Percentiles rank a stretch among this genome's conserved stretches.
Evolutionary conservation across 2,329 filamentous ascomycete genomes (phyloP).

Genomic region (Microthyrium microscopicum): DNA sequence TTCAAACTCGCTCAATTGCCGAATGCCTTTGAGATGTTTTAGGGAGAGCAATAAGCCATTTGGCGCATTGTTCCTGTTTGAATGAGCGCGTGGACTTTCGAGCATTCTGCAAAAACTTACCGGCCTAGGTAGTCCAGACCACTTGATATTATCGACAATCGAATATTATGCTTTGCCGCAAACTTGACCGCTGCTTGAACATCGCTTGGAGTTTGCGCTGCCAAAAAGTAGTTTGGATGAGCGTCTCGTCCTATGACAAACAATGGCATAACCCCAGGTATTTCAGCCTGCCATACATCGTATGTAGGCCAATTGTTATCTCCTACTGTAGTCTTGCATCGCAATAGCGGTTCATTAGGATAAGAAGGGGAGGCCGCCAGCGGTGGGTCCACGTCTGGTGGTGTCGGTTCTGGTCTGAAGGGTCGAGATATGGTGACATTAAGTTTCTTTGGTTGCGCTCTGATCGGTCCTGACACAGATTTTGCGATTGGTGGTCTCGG

Average conservation of each 20-base stretch:
- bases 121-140: conserved; percentile 23
- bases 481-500: no score
- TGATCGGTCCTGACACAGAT: no score
- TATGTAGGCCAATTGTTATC: conserved; percentile 1
- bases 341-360: no score
- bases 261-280: conserved; percentile 1
- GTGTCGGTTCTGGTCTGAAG: no score
- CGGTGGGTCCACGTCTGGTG: no score
- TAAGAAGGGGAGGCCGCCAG: no score
- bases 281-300: conserved; percentile 2
- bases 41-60: conserved; percentile 4
- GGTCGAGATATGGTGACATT: no score
- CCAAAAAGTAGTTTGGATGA: conserved; percentile 25
- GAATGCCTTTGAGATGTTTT: conserved; percentile 1
- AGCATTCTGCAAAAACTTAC: background rate
- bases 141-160: conserved; percentile 36
- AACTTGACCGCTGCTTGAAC: conserved; percentile 32
- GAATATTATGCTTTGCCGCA: conserved; percentile 29
- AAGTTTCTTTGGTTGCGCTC: no score
- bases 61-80: conserved; percentile 6
- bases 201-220: conserved; percentile 25
- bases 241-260: background rate
- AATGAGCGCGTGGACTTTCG: background rate
- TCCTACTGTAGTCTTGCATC: conserved; percentile 1
- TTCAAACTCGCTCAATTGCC: conserved; percentile 3